These are phyloP conservation scores for Blumeria graminis DNA, from an alignment of 2,329 filamentous ascomycete genomes.

Conservation along the genomic window DNA sequence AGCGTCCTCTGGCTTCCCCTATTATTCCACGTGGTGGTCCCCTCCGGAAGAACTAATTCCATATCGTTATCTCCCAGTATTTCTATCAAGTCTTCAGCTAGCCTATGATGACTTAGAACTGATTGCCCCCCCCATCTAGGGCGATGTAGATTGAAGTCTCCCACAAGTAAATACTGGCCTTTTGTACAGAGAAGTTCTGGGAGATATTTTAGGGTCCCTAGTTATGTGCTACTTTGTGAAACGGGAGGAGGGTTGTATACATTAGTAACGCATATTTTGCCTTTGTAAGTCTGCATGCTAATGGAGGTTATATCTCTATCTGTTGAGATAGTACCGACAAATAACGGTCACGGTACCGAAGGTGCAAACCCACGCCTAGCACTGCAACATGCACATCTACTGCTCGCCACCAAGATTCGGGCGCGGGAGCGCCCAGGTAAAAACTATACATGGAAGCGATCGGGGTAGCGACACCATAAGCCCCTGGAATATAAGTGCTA, in stretches of 20 bases:
- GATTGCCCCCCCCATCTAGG: background rate
- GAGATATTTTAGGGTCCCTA: too few species aligned
- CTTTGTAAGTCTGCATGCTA: background rate
- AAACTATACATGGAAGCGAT: too few species aligned
- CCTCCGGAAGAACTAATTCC: background rate
- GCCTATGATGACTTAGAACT: background rate
- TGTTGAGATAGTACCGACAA: too few species aligned
- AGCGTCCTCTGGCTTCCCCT: background rate
- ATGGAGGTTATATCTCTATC: background rate
- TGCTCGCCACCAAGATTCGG: too few species aligned
- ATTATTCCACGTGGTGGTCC: background rate
- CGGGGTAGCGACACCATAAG: too few species aligned
- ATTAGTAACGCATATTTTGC: background rate
- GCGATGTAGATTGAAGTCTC: background rate
- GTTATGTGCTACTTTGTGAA: background rate
- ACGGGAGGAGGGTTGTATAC: background rate
- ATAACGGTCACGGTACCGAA: too few species aligned
- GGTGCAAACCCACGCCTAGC: too few species aligned
- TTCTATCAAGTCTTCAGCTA: background rate
- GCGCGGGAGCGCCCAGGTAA: too few species aligned
- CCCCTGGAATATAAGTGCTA: too few species aligned
- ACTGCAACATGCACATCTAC: too few species aligned
- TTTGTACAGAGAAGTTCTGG: background rate
- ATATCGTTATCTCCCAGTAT: background rate
- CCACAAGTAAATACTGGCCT: background rate